phyloP scores from a whole-genome alignment of 2,329 filamentous ascomycete genomes.

The Cercospora canescens region DNA sequence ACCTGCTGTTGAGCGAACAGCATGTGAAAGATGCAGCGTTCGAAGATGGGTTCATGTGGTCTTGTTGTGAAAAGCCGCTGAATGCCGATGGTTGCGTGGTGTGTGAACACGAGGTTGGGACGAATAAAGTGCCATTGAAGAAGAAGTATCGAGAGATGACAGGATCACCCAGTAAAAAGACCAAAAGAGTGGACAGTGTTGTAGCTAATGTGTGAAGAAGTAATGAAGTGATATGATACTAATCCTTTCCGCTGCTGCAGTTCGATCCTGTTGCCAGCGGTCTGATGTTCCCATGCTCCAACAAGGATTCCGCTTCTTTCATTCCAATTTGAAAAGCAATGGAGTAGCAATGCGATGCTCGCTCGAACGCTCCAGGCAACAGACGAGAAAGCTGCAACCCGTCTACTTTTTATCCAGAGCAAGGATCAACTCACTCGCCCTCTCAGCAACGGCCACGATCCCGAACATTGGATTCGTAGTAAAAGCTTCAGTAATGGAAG shows the following conservation, averaged over 20 bases:
- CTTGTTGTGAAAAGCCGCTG: constrained; percentile 1
- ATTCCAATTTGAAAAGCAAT: background rate
- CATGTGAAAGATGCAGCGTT: background rate
- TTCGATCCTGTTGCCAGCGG: background rate
- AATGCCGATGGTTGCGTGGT: constrained; percentile 4
- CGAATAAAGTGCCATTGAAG: background rate
- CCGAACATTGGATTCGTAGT: constrained; percentile 58
- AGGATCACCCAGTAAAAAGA: background rate
- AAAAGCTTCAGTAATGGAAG: constrained; percentile 51
- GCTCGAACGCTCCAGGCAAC: constrained; percentile 6
- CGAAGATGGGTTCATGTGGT: constrained; percentile 8
- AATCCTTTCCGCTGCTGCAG: background rate
- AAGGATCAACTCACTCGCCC: constrained; percentile 52
- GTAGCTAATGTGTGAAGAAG: background rate
- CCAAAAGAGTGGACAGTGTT: background rate
- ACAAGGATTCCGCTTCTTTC: background rate
- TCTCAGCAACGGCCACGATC: constrained; percentile 56
- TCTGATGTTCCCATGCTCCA: too few relatives aligned
- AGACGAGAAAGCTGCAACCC: background rate
- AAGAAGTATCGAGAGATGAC: background rate
- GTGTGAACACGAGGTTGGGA: background rate
- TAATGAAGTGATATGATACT: background rate
- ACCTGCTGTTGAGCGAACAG: background rate
- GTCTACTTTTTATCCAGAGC: constrained; percentile 23
- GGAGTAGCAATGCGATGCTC: background rate